Evolutionary conservation across 306 rosid genomes (phyloP).

Genomic region (barrel medic (Medicago truncatula)): DNA sequence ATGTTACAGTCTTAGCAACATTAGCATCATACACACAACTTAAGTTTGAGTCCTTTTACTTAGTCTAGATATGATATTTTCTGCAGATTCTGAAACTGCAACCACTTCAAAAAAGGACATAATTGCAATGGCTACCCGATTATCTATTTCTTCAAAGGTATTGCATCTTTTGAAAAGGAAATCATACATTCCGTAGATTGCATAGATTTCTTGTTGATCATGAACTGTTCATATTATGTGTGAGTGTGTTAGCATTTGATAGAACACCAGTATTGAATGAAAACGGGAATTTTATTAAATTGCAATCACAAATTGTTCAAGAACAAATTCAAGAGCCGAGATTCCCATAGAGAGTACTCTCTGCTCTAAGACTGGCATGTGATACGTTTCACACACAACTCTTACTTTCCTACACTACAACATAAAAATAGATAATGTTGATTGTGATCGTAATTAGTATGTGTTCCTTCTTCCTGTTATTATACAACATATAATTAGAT

Average conservation of each 20-base stretch:
- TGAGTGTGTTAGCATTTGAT: not conserved
- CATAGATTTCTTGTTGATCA: not conserved
- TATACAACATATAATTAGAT: not conserved
- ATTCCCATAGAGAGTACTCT: not conserved
- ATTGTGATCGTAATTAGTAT: not conserved
- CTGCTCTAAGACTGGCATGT: not conserved
- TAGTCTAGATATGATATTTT: constrained; percentile 34
- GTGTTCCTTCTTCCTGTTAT: not conserved
- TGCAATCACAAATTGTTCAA: not conserved
- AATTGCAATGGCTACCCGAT: constrained; percentile 75
- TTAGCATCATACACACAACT: constrained; percentile 25
- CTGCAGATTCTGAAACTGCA: constrained; percentile 65
- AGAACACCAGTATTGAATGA: not conserved
- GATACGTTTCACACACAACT: not conserved
- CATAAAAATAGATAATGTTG: not conserved
- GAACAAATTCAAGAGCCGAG: not conserved
- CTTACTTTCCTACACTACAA: not conserved
- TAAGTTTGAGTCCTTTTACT: constrained; percentile 15
- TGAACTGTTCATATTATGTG: not conserved
- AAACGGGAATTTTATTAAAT: constrained; percentile 6
- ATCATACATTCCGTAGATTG: constrained; percentile 18
- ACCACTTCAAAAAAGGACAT: constrained; percentile 66
- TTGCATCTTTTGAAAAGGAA: constrained; percentile 33
- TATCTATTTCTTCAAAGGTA: constrained; percentile 92
- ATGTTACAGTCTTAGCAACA: constrained; percentile 22